Base-by-base conservation (phyloP, 768 basidiomycete species). In the Dioszegia aurantiaca region DNA sequence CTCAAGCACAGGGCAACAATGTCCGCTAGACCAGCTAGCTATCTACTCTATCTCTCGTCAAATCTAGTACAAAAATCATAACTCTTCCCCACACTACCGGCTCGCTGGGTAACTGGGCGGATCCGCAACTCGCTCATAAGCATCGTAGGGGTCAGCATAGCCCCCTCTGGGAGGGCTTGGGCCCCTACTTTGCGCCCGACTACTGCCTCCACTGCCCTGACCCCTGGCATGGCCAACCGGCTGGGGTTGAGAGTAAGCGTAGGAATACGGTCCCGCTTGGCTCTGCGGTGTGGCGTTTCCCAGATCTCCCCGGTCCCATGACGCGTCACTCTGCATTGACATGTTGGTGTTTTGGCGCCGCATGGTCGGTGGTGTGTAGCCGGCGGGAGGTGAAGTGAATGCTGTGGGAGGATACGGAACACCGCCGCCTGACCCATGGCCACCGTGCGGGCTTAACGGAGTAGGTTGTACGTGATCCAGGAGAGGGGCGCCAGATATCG, bases 321-420 rank as follows among this genome's bases (percentile, higher is more conserved):
- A 53, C 51, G 24, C 54, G 27, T 45, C 55, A 33, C 48, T 52
- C 14, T 26, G 4, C 26, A 46, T 43, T n/a, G 60, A 56, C 26
- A 21, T 31, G 19, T 54, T 56, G n/a, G 60, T 61, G 2, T 56
- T 33, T n/a, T 28, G 41, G 5, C 60, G 47, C 19, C 60, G 16
- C 42, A 61, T 39, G 11, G 55, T 42, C 1, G 70, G 70, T 0
- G 70, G 68, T 0, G 65, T 69, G 39, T 72, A 72, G 4, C 70
- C 70, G 10, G 62, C 43, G 1, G 70, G 70, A 16, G 70, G 69
- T 30, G 69, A 67, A 31, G 61, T 64, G 45, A 64, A 73, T 9
- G 69, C 66, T 42, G 48, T 63, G 12, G 72, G 72, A 5, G 72
- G 72, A 44, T 73, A 73, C 2, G 69, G 69, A 8, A 65, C 58